Evolutionary conservation across 176 grass and related monocot species (phyloP).

Genomic region (Oryza brachyantha): DNA sequence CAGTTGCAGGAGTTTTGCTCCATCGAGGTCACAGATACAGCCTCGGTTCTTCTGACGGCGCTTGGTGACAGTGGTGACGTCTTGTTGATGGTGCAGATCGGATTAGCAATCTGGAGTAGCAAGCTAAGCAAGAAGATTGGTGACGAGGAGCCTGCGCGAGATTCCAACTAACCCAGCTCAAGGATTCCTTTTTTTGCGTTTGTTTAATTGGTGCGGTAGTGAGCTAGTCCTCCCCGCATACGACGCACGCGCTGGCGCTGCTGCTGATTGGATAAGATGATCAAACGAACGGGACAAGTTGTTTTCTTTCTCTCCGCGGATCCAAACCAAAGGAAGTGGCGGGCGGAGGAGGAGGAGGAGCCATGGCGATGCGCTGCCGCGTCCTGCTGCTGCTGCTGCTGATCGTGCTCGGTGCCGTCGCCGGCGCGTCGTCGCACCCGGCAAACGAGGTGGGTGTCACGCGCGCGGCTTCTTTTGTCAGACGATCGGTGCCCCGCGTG

Average conservation of each 20-base stretch:
- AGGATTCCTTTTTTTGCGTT: neutral
- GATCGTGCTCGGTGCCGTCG: neutral
- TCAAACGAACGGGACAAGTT: neutral
- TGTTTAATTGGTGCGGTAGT: neutral
- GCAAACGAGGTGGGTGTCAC: neutral
- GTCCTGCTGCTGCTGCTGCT: neutral
- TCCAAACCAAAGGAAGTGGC: neutral
- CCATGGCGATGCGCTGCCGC: neutral
- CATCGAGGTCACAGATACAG: neutral
- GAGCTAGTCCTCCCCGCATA: neutral
- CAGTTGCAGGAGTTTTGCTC: neutral
- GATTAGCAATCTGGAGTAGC: neutral
- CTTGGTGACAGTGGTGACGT: constrained; percentile 5
- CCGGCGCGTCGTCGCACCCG: neutral
- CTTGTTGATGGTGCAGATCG: neutral
- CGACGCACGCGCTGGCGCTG: neutral
- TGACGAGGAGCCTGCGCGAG: neutral
- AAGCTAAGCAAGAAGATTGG: neutral
- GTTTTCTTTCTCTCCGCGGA: neutral
- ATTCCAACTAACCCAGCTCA: constrained; percentile 6
- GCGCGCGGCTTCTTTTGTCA: neutral
- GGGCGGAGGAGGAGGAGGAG: neutral
- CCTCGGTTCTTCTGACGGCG: neutral
- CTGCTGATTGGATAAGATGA: neutral
- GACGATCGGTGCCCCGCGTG: neutral